Percentiles rank a stretch among this genome's conserved stretches.
Conservation (phyloP, 1,284 basidiomycete genomes). For the Anthracocystis walkeri region DNA sequence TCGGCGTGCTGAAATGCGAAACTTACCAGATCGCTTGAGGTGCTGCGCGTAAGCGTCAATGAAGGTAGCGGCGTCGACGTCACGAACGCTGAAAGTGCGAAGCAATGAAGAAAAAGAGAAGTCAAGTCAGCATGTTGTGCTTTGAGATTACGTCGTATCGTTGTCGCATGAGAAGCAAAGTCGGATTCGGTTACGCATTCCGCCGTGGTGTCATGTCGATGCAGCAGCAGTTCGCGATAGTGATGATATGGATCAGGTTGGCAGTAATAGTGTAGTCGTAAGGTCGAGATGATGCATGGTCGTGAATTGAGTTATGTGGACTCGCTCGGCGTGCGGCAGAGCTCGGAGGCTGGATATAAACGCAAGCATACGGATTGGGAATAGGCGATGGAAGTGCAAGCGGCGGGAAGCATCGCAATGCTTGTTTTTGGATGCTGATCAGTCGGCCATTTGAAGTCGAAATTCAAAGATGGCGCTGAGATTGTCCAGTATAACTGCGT, state of each 20-base stretch:
- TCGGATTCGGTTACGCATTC: slow-evolving; percentile 10
- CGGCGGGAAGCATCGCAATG: too few relatives aligned
- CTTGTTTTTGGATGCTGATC: too few relatives aligned
- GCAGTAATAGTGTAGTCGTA: neutral
- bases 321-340: neutral
- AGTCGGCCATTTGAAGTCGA: too few relatives aligned
- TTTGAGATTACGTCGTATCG: neutral
- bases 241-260: neutral
- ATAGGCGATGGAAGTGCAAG: too few relatives aligned
- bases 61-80: slow-evolving; percentile 81
- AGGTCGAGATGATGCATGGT: neutral
- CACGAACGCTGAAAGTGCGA: slow-evolving; percentile 65
- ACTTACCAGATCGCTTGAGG: slow-evolving; percentile 84
- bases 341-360: too few relatives aligned
- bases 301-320: neutral
- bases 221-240: neutral
- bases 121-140: slow-evolving; percentile 25
- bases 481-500: too few relatives aligned
- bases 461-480: too few relatives aligned
- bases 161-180: slow-evolving; percentile 9
- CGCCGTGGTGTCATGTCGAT: neutral
- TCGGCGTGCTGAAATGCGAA: neutral
- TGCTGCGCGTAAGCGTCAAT: slow-evolving; percentile 91
- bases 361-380: too few relatives aligned
- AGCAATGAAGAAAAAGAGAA: slow-evolving; percentile 18